A percentile compares a stretch with the other conserved stretches of the same genome.
Conservation (phyloP, 495 filamentous ascomycete genomes). For the Geoglossum glabrum region DNA sequence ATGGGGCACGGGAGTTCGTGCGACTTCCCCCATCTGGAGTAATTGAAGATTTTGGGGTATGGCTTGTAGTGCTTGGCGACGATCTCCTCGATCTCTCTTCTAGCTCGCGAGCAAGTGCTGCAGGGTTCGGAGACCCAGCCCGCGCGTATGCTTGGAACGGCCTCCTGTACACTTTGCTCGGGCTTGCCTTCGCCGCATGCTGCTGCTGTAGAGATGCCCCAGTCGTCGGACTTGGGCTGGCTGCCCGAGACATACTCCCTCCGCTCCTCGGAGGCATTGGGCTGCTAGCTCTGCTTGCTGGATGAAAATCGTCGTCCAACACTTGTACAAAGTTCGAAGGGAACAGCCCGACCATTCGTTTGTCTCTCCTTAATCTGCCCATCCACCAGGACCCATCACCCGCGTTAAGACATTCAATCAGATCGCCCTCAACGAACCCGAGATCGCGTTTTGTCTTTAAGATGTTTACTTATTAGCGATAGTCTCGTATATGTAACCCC, state of each 20-base stretch:
- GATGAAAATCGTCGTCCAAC: conserved; percentile 63
- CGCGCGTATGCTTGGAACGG: conserved; percentile 35
- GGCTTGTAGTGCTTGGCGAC: neutral
- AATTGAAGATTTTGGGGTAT: neutral
- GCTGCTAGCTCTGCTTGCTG: conserved; percentile 56
- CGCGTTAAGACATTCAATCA: conserved; percentile 95
- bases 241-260: conserved; percentile 27
- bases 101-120: conserved; percentile 14
- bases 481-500: neutral
- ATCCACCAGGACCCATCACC: conserved; percentile 98
- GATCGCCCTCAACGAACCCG: conserved; percentile 89
- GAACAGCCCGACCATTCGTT: conserved; percentile 73
- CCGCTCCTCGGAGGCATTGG: conserved; percentile 33
- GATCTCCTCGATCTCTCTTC: conserved; percentile 12
- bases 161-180: conserved; percentile 29
- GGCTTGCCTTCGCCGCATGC: conserved; percentile 28
- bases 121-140: conserved; percentile 26
- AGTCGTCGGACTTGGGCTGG: conserved; percentile 22
- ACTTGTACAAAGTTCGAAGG: conserved; percentile 95
- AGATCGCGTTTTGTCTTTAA: conserved; percentile 67
- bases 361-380: conserved; percentile 69
- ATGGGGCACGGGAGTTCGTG: conserved; percentile 10
- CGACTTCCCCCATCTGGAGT: neutral
- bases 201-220: conserved; percentile 2
- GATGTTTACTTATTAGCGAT: conserved; percentile 3